Conservation (phyloP, 2,329 filamentous ascomycete species). For the Neofusicoccum parvum region DNA sequence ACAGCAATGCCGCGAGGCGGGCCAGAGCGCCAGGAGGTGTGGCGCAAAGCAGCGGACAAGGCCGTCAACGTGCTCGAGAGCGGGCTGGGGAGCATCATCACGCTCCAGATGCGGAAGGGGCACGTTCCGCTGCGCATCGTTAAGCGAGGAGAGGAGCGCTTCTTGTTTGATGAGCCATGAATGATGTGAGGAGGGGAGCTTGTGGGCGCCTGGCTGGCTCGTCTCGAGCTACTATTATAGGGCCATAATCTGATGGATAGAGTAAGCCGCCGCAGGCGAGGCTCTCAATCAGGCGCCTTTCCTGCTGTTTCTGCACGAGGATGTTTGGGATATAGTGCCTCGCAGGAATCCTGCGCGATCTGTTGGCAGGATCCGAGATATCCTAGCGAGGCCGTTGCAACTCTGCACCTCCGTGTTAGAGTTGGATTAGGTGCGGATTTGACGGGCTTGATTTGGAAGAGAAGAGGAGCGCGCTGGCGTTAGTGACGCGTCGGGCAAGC, state of each 20-base stretch:
- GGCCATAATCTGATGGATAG: background rate
- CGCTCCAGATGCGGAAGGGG: constrained; percentile 66
- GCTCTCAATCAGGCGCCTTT: background rate
- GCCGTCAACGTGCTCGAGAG: constrained; percentile 56
- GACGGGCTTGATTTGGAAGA: background rate
- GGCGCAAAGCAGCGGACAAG: constrained; percentile 61
- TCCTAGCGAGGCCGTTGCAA: background rate
- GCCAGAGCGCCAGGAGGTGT: constrained; percentile 59
- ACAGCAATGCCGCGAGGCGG: constrained; percentile 39
- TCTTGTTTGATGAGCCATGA: constrained; percentile 42
- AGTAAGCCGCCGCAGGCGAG: background rate
- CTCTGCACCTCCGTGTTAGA: background rate
- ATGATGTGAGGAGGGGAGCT: background rate
- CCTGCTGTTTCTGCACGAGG: constrained; percentile 5
- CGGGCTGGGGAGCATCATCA: constrained; percentile 65
- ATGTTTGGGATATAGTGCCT: constrained; percentile 8
- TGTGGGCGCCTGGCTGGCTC: background rate
- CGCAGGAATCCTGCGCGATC: background rate
- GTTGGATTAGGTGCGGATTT: background rate
- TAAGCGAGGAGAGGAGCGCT: constrained; percentile 69
- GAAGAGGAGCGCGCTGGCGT: background rate
- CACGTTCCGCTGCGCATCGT: constrained; percentile 70
- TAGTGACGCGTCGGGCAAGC: background rate
- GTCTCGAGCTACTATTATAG: constrained; percentile 7
- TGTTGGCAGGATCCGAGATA: constrained; percentile 1